Evolutionary conservation across 2,329 filamentous ascomycete genomes (phyloP), one percentile per base, ranked within the genome.

Genomic region (Aspergillus eucalypticola): DNA sequence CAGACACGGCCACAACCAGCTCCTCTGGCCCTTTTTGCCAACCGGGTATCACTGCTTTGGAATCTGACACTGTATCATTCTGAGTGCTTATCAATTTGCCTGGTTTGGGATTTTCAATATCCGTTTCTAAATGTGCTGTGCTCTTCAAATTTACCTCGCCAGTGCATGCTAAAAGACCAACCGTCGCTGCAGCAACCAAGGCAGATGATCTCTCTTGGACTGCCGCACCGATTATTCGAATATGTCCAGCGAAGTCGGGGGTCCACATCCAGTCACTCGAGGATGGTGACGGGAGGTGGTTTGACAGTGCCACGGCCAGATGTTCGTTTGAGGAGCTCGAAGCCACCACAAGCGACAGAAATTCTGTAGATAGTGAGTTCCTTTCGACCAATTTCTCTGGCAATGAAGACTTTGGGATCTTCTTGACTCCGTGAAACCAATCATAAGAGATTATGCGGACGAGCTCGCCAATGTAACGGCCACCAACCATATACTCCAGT

Each of bases 401-500:
- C 19, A 44, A 23, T 23, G 41, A 11, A 23, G 19, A 44, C 5
- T 19, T 19, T 10, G 19, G 41, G 10, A 44, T 44, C 19, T 23
- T 44, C 41, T 44, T 44, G 4, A 3, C 71, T 5, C 63, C 74
- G n/a, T 77, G 79, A 69, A 88, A 76, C 69, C 88, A 86, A 67
- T 90, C 86, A 25, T 87, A 70, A 53, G 90, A 80, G 61, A 89
- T 84, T 51, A 91, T 81, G 13, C 89, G 85, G 6, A 87, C 88
- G 4, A 92, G 83, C 72, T 92, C 89, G 46, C 89, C 89, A 3
- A 91, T 79, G 71, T 91, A 91, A 21, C 88, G 80, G 1, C 89
- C 89, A 1, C 88, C 84, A 1, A 89, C 90, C 86, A 92, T 90
- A 75, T 92, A 92, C 71, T 93, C 90, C 23, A 92, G 81, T 0